Evolutionary conservation across 2,329 filamentous ascomycete genomes (phyloP), one percentile per base, ranked within the genome.

Genomic region (Hypoxylon sp.): DNA sequence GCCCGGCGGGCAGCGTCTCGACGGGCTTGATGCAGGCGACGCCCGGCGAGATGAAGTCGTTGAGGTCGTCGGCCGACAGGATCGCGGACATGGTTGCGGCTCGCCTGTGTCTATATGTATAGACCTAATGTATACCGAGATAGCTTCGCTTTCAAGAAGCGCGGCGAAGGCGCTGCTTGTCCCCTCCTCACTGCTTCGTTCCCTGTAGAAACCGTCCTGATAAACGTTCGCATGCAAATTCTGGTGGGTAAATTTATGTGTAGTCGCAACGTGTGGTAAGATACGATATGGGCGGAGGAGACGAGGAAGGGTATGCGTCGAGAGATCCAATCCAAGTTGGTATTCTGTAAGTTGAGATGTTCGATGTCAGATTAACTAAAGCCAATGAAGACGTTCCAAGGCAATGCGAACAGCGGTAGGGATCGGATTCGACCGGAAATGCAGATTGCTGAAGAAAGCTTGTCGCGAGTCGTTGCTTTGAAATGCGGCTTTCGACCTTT

Each of bases 1-100:
- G 77, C 64, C 83, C 81, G 46, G 82, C 76, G 2, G 95, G 94
- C 11, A 99, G 85, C 2, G 92, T 96, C 75, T 99, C 95, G 73
- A 99, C 84, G 23, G 95, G 95, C 72, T 99, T 98, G 76, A 99
- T 98, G 78, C 95, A 99, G 62, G 95, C 95, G 71, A 99, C 93
- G 62, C 94, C 93, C 11, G 95, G 95, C 55, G 91, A 95, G 73
- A 99, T 99, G 79, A 99, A 99, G 81, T 99, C 95, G 81, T 99
- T 99, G 60, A 99, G 83, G 75, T 97, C 93, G 80, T 99, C 94
- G 70, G 90, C 89, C 54, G 93, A 98, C 70, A 99, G 89, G 70
- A 99, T 99, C 62, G 95, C 95, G 73, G 92, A 97, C 95, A 99
- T 99, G 62, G 74, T 81, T 66, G 41, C 17, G 27, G 20, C 27